Conservation (phyloP, 2,329 filamentous ascomycete genomes). For the Fusarium hainanense region DNA sequence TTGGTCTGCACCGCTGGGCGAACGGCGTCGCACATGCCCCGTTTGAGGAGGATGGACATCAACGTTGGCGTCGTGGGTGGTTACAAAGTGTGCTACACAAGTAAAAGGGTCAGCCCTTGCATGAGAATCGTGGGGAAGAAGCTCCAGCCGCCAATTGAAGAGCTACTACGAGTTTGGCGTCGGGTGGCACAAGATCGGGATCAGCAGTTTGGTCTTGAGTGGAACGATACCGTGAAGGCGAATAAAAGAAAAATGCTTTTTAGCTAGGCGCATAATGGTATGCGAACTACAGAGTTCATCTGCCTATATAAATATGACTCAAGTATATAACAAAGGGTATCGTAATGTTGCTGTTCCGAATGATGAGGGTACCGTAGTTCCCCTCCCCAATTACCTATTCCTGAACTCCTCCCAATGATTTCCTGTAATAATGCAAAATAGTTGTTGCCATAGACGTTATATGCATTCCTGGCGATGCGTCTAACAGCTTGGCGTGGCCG, state of each 20-base stretch:
- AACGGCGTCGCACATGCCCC: conserved; percentile 4
- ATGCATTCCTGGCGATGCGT: background rate
- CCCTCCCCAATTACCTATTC: background rate
- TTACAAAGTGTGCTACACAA: conserved; percentile 3
- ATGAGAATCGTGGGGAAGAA: conserved; percentile 13
- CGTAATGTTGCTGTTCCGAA: conserved; percentile 14
- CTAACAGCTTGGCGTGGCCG: background rate
- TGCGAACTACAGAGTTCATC: background rate
- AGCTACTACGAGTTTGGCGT: conserved; percentile 8
- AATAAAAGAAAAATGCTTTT: conserved; percentile 1
- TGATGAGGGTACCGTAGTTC: conserved; percentile 10
- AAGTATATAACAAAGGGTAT: conserved; percentile 20
- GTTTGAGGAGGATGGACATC: background rate
- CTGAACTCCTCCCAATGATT: conserved; percentile 28
- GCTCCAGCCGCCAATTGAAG: background rate
- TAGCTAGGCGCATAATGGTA: background rate
- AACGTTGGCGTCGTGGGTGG: background rate
- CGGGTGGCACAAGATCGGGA: conserved; percentile 1
- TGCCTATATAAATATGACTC: background rate
- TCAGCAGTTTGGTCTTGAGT: conserved; percentile 2
- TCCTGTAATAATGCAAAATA: background rate
- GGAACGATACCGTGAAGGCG: conserved; percentile 4
- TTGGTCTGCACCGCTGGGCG: background rate
- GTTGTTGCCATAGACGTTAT: background rate
- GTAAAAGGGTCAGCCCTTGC: background rate